Conservation (phyloP, 2,329 filamentous ascomycete species). For the Didymosphaeria variabile region DNA sequence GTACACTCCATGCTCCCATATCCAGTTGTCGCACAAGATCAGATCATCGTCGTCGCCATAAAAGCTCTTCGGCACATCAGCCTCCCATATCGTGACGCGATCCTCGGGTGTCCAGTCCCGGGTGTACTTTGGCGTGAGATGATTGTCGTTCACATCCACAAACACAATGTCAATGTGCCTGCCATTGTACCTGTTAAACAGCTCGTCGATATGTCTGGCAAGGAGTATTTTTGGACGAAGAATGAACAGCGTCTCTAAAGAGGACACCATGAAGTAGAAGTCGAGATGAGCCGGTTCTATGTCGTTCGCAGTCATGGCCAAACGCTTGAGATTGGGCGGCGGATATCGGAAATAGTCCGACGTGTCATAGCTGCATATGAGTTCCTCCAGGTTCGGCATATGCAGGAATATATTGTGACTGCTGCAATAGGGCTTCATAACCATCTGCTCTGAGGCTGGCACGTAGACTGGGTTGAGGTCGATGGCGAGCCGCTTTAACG, state of each 20-base stretch:
- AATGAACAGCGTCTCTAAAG: constrained; percentile 30
- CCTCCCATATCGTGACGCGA: constrained; percentile 36
- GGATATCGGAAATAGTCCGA: constrained; percentile 33
- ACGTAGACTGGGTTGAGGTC: constrained; percentile 32
- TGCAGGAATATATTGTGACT: constrained; percentile 32
- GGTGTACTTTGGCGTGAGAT: constrained; percentile 30
- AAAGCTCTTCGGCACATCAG: constrained; percentile 39
- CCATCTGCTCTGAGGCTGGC: constrained; percentile 20
- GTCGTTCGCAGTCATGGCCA: constrained; percentile 34
- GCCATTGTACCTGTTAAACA: constrained; percentile 33
- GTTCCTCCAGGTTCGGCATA: constrained; percentile 37
- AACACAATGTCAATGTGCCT: constrained; percentile 34
- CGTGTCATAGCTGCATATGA: constrained; percentile 34
- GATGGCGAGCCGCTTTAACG: constrained; percentile 34
- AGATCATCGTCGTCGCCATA: constrained; percentile 40
- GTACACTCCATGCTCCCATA: constrained; percentile 34
- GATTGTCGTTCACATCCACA: constrained; percentile 36
- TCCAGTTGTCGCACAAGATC: constrained; percentile 34
- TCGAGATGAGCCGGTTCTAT: constrained; percentile 20
- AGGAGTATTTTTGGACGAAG: constrained; percentile 26
- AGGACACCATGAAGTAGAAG: constrained; percentile 30
- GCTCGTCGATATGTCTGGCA: constrained; percentile 26
- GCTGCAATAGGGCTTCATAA: constrained; percentile 20
- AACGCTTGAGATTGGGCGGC: constrained; percentile 36
- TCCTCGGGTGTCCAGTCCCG: constrained; percentile 34